Evolutionary conservation across 108 stramenopile genomes (phyloP).

Genomic region (Phaeodactylum tricornutum): DNA sequence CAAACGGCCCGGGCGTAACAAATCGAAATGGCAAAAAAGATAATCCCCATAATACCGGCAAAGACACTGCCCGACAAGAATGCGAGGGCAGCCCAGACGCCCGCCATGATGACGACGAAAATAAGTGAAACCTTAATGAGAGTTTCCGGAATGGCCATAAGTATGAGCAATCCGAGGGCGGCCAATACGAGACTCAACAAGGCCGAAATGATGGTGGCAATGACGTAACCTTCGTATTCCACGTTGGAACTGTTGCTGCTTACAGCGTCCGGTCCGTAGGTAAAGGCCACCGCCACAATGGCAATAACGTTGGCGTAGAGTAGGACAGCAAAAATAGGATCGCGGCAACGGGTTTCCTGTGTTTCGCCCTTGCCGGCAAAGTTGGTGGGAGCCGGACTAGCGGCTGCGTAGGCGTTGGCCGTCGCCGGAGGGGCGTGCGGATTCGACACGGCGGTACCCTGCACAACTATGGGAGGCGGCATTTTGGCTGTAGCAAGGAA

Average conservation of each 20-base stretch:
- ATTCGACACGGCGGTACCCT: conserved; percentile 5
- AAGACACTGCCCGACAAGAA: conserved; percentile 34
- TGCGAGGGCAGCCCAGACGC: conserved; percentile 32
- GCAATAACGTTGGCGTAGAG: conserved; percentile 54
- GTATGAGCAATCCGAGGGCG: conserved; percentile 33
- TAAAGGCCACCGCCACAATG: conserved; percentile 35
- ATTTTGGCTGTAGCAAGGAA: too few species aligned
- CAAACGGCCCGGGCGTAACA: conserved; percentile 33
- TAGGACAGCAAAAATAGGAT: conserved; percentile 75
- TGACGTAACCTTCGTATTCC: conserved; percentile 45
- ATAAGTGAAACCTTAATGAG: conserved; percentile 70
- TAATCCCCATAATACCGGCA: conserved; percentile 42
- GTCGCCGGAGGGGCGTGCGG: background rate
- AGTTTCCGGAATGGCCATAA: conserved; percentile 57
- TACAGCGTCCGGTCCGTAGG: conserved; percentile 42
- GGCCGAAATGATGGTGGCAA: conserved; percentile 28
- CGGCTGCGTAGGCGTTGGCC: conserved; percentile 2
- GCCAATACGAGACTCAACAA: conserved; percentile 34
- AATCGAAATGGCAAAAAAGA: conserved; percentile 49
- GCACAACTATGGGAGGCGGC: conserved; percentile 11
- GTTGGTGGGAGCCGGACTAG: conserved; percentile 5
- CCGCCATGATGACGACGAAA: conserved; percentile 38
- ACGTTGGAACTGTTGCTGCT: conserved; percentile 4
- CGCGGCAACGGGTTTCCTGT: conserved; percentile 53
- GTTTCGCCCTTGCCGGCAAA: conserved; percentile 7